Evolutionary conservation across 2,329 filamentous ascomycete genomes (phyloP).

Genomic region (Graphilbum sp.): DNA sequence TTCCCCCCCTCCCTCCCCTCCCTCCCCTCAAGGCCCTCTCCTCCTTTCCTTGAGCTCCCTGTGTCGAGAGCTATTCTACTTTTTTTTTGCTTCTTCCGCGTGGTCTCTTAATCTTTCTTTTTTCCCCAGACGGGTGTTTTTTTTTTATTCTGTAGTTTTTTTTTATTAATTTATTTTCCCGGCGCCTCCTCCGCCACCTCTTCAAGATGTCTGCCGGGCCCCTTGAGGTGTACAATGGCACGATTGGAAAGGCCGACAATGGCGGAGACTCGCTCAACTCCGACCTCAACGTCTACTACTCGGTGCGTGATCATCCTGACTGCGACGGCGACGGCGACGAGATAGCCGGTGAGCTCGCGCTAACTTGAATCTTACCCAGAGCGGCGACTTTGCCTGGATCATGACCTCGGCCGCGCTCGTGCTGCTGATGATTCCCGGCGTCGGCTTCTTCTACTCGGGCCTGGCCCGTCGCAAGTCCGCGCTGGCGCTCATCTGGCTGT

Average conservation of each 20-base stretch:
- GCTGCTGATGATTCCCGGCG: constrained; percentile 82
- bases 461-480: constrained; percentile 81
- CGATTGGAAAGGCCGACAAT: constrained; percentile 26
- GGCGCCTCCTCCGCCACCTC: too few relatives aligned
- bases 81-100: not conserved
- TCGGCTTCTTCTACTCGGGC: constrained; percentile 90
- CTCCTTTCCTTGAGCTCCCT: not conserved
- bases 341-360: too few relatives aligned
- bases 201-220: constrained; percentile 10
- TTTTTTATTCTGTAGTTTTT: not conserved
- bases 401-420: constrained; percentile 62
- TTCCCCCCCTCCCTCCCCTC: not conserved
- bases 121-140: not conserved
- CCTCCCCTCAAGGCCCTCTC: not conserved
- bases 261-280: constrained; percentile 39
- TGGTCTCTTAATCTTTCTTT: constrained; percentile 1
- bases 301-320: constrained; percentile 1
- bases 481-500: constrained; percentile 70
- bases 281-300: constrained; percentile 72
- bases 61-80: not conserved
- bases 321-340: too few relatives aligned
- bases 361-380: too few relatives aligned
- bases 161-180: not conserved
- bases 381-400: constrained; percentile 73
- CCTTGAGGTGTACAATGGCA: constrained; percentile 30